Percentiles rank a stretch among this genome's conserved stretches.
Evolutionary conservation across 2,329 filamentous ascomycete species (phyloP).

Genomic region (Incumbomyces lentus): DNA sequence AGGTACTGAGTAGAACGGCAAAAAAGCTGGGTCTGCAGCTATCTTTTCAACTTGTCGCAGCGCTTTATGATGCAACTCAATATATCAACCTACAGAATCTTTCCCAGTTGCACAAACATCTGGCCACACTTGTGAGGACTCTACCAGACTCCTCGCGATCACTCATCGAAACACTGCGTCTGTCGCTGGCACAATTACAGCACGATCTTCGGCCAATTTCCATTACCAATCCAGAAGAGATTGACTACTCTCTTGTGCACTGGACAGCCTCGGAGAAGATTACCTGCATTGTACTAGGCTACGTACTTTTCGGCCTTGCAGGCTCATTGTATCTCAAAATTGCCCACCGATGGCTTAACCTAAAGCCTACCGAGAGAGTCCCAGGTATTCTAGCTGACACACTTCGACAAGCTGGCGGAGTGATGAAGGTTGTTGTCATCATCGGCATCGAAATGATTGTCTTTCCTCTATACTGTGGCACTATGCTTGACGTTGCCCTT

Average conservation of each 20-base stretch:
- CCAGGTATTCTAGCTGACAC: constrained; percentile 73
- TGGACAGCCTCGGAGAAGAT: constrained; percentile 60
- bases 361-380: constrained; percentile 43
- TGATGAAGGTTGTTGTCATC: constrained; percentile 95
- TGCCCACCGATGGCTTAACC: constrained; percentile 56
- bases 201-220: constrained; percentile 2
- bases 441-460: constrained; percentile 99
- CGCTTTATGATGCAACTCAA: not conserved
- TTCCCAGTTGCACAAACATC: not conserved
- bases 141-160: not conserved
- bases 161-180: not conserved
- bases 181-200: not conserved
- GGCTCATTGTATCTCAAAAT: constrained; percentile 71
- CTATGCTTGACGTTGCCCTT: constrained; percentile 78
- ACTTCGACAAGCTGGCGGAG: constrained; percentile 85
- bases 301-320: constrained; percentile 61
- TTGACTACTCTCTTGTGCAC: constrained; percentile 50
- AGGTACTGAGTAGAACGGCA: not conserved
- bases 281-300: constrained; percentile 72
- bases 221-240: not conserved
- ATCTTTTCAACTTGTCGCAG: not conserved
- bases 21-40: not conserved
- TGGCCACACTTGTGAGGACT: not conserved
- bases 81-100: not conserved
- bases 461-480: constrained; percentile 89